These are phyloP conservation scores for Colletotrichum sp. DNA, from an alignment of 2,329 filamentous ascomycete genomes.

Conservation along the genomic window DNA sequence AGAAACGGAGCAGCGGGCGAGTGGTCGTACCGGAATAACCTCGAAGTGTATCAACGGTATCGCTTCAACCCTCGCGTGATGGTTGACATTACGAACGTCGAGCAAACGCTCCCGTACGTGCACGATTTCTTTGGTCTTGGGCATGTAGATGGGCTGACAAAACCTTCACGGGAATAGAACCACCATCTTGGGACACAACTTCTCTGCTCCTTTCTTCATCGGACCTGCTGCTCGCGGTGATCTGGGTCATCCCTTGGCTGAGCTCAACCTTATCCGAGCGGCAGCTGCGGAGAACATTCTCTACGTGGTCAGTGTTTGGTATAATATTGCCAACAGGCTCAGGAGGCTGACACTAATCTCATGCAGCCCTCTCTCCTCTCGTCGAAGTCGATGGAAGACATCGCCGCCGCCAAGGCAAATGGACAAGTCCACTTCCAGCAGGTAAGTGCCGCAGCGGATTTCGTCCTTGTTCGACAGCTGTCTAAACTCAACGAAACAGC, in stretches of 20 bases:
- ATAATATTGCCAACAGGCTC: not conserved
- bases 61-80: constrained; percentile 53
- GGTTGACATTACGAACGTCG: constrained; percentile 52
- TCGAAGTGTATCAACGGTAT: constrained; percentile 57
- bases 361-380: constrained; percentile 37
- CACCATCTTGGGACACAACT: constrained; percentile 58
- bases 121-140: too few species aligned
- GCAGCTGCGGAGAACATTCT: constrained; percentile 52
- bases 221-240: constrained; percentile 51
- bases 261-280: constrained; percentile 54
- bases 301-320: constrained; percentile 42
- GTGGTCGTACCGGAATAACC: constrained; percentile 62
- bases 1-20: constrained; percentile 62
- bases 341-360: not conserved
- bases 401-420: constrained; percentile 38
- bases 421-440: constrained; percentile 44
- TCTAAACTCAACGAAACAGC: not conserved
- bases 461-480: not conserved
- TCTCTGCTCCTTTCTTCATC: constrained; percentile 61
- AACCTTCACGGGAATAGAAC: constrained; percentile 33
- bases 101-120: constrained; percentile 39
- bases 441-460: not conserved
- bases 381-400: constrained; percentile 38
- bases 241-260: constrained; percentile 49
- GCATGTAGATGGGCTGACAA: not conserved